phyloP scores from a whole-genome alignment of 2,329 filamentous ascomycete species.

The Phyllosticta citribraziliensis region DNA sequence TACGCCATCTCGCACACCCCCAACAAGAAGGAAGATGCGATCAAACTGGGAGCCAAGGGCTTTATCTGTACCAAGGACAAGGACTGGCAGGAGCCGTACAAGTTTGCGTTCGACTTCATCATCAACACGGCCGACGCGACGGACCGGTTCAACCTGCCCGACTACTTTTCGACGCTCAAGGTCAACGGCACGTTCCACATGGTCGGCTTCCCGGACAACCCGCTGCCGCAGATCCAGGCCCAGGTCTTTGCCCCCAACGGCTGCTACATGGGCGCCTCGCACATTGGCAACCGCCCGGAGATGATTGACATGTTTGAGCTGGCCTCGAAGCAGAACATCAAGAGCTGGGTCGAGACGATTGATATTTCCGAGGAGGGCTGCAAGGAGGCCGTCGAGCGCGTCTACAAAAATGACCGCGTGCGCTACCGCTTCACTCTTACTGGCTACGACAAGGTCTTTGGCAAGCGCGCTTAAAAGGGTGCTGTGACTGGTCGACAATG shows the following conservation, averaged over 20 bases:
- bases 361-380: constrained; percentile 62
- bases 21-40: constrained; percentile 49
- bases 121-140: constrained; percentile 64
- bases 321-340: constrained; percentile 41
- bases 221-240: constrained; percentile 59
- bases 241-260: constrained; percentile 70
- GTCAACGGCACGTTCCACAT: constrained; percentile 73
- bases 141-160: constrained; percentile 56
- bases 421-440: constrained; percentile 63
- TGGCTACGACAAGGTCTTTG: constrained; percentile 58
- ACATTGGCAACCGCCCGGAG: constrained; percentile 41
- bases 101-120: constrained; percentile 62
- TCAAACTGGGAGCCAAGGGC: constrained; percentile 50
- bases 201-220: constrained; percentile 70
- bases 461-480: constrained; percentile 25
- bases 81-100: constrained; percentile 47
- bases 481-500: neutral
- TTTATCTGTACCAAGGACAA: constrained; percentile 50
- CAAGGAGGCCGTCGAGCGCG: constrained; percentile 58
- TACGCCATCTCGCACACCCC: constrained; percentile 52
- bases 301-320: constrained; percentile 44
- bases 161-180: constrained; percentile 71
- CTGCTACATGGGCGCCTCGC: constrained; percentile 41
- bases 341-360: constrained; percentile 53
- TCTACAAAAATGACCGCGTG: constrained; percentile 59